Evolutionary conservation across 1,139 yeast genomes (phyloP).

Genomic region (Yamadazyma spencermartinsiae): DNA sequence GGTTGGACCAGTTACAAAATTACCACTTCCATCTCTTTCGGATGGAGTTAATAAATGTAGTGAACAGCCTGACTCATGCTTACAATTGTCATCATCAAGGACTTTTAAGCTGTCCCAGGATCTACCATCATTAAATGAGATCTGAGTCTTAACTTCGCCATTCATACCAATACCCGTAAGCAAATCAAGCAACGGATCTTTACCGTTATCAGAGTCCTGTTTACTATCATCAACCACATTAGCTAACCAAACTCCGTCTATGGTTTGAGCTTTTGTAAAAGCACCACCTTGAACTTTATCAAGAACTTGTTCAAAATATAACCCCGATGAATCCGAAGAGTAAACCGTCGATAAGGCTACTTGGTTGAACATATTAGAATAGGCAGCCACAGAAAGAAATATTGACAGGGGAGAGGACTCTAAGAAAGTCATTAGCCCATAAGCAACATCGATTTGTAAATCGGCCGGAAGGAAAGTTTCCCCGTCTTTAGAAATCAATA

Average conservation of each 20-base stretch:
- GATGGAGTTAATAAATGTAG: slow-evolving; percentile 54
- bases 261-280: slow-evolving; percentile 53
- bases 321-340: slow-evolving; percentile 65
- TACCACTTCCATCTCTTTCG: slow-evolving; percentile 56
- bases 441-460: slow-evolving; percentile 44
- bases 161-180: slow-evolving; percentile 26
- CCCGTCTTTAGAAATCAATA: slow-evolving; percentile 64
- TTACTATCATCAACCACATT: slow-evolving; percentile 34
- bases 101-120: slow-evolving; percentile 57
- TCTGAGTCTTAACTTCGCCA: slow-evolving; percentile 25
- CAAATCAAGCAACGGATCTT: slow-evolving; percentile 27
- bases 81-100: slow-evolving; percentile 47
- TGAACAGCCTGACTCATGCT: slow-evolving; percentile 49
- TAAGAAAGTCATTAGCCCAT: slow-evolving; percentile 51
- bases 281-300: slow-evolving; percentile 45
- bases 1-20: slow-evolving; percentile 60
- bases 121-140: slow-evolving; percentile 65
- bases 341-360: slow-evolving; percentile 43
- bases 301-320: slow-evolving; percentile 49
- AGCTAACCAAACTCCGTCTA: slow-evolving; percentile 75
- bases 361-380: slow-evolving; percentile 16
- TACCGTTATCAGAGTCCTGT: slow-evolving; percentile 15
- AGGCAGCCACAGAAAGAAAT: slow-evolving; percentile 46
- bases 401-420: slow-evolving; percentile 59
- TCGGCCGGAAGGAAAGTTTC: slow-evolving; percentile 50